A percentile compares a stretch with the other conserved stretches of the same genome.
These are phyloP conservation scores for Colletotrichum tropicicola DNA, from an alignment of 2,329 filamentous ascomycete genomes.

Conservation along the genomic window DNA sequence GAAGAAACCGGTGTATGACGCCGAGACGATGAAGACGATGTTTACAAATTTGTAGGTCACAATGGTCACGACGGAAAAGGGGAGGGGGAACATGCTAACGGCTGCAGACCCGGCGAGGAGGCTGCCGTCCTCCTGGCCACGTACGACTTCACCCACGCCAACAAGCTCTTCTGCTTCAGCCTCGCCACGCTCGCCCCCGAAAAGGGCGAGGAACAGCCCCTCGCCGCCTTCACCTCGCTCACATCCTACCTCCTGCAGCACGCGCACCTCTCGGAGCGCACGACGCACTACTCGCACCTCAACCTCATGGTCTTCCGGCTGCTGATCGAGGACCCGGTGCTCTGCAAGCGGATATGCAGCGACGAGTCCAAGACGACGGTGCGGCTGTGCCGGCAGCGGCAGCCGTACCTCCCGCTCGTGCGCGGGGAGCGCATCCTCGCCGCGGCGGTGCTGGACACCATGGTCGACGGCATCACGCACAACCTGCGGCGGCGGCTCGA, in stretches of 20 bases:
- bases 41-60: slow-evolving; percentile 78
- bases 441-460: slow-evolving; percentile 82
- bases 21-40: slow-evolving; percentile 82
- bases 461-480: slow-evolving; percentile 92
- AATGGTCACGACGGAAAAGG: background rate
- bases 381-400: slow-evolving; percentile 87
- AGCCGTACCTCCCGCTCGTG: slow-evolving; percentile 83
- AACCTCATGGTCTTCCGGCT: slow-evolving; percentile 87
- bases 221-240: slow-evolving; percentile 85
- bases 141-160: slow-evolving; percentile 93
- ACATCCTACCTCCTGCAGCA: slow-evolving; percentile 95
- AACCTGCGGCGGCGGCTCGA: slow-evolving; percentile 89
- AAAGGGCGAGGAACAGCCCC: slow-evolving; percentile 75
- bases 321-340: slow-evolving; percentile 82
- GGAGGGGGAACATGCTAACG: slow-evolving; percentile 23
- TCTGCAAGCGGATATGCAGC: slow-evolving; percentile 86
- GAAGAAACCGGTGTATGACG: slow-evolving; percentile 70
- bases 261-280: slow-evolving; percentile 82
- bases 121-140: slow-evolving; percentile 84
- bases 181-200: slow-evolving; percentile 73
- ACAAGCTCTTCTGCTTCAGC: slow-evolving; percentile 93
- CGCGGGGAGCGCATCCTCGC: slow-evolving; percentile 78
- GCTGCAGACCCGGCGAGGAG: slow-evolving; percentile 76
- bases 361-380: slow-evolving; percentile 79
- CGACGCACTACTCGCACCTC: slow-evolving; percentile 84